Base-by-base conservation (phyloP, 805 yeast genomes). In the Metschnikowia chrysomelidarum region DNA sequence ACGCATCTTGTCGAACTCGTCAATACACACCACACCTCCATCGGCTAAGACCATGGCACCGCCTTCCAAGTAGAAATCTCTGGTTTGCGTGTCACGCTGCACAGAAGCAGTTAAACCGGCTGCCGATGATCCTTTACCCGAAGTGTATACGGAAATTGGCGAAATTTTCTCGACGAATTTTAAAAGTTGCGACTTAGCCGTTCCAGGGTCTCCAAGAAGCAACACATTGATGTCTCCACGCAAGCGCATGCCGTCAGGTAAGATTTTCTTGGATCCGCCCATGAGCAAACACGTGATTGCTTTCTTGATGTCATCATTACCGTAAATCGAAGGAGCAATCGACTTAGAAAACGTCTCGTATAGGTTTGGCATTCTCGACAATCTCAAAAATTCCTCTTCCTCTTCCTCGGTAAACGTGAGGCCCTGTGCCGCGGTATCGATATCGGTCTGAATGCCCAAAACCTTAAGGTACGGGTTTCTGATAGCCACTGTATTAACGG, bases 31-130 rank as follows among this genome's bases (percentile, higher is more conserved):
- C 32, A 93, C 97, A 47, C 99, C 99, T 24, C 98, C 98, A 65
- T 93, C 98, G 0, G 99, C 98, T 32, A 93, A 69, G n/a, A 93
- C 98, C 97, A 93, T 89, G 7, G 99, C 99, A 63, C 99, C 99
- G 41, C 99, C 98, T 73, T 93, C 99, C 35, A 93, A 69, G 59
- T 86, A 91, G 59, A 91, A 93, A 51, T 93, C 98, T 45, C 96
- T 70, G 0, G 96, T 85, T 16, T 71, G 69, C 1, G 87, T 73
- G 59, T 93, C 98, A 58, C 96, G 75, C 65, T 91, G 98, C 13
- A 93, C 98, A 12, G 95, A 83, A 0, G 98, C 98, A 2, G 99
- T 93, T 62, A 93, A 75, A 79, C 99, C 99, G 2, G 98, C 99
- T 2, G 99, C 99, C 8, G 98, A 91, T 0, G 98, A 91, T 54